A percentile compares a stretch with the other conserved stretches of the same genome.
Evolutionary conservation across 1,284 basidiomycete species (phyloP).

Genomic region (Sanguinoderma infundibulare): DNA sequence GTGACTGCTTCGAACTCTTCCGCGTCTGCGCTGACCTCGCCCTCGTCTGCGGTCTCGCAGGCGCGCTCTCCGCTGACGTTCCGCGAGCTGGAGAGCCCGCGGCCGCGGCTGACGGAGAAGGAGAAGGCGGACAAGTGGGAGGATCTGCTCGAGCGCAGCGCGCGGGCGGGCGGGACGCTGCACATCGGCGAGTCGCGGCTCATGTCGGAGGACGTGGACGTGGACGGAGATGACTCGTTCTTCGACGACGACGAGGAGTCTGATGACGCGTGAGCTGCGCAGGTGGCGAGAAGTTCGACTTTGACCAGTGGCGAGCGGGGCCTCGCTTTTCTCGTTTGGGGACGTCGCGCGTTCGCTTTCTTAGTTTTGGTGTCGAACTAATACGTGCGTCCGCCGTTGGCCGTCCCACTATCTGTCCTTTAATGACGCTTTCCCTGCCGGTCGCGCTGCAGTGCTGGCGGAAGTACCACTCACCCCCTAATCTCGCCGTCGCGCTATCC

Average conservation of each 20-base stretch:
- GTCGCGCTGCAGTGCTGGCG: background rate
- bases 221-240: background rate
- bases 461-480: no score
- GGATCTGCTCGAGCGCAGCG: conserved; percentile 65
- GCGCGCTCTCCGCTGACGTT: conserved; percentile 46
- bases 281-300: background rate
- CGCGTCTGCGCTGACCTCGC: conserved; percentile 24
- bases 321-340: background rate
- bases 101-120: conserved; percentile 53
- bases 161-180: conserved; percentile 69
- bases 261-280: conserved; percentile 7
- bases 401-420: background rate
- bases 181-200: conserved; percentile 51
- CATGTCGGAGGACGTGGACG: conserved; percentile 43
- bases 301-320: background rate
- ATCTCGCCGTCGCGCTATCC: conserved; percentile 4
- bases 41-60: conserved; percentile 26
- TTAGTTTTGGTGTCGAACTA: background rate
- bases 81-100: conserved; percentile 48
- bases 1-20: conserved; percentile 25
- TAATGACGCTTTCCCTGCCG: conserved; percentile 8
- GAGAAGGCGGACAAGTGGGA: conserved; percentile 76
- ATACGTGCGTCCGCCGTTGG: conserved; percentile 6
- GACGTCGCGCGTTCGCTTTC: background rate
- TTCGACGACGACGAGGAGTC: conserved; percentile 27